A percentile compares a stretch with the other conserved stretches of the same genome.
Evolutionary conservation across 257 asterid species (phyloP).

Genomic region (Ilex asprella): DNA sequence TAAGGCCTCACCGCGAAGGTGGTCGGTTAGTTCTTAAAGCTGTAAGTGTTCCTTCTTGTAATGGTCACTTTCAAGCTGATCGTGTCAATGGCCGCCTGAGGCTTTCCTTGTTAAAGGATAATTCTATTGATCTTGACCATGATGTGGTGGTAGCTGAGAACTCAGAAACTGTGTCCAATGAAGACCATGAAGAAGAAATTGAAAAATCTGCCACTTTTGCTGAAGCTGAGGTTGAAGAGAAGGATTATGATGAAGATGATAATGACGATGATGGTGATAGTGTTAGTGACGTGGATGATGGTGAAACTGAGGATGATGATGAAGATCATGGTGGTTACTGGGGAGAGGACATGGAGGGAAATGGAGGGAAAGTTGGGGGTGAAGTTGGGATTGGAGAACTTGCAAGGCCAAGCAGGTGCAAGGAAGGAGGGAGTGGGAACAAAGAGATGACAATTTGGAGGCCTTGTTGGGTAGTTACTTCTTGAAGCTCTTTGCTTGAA

Average conservation of each 20-base stretch:
- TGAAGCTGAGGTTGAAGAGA: too few relatives aligned
- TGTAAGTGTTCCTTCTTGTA: conserved; percentile 12
- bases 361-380: conserved; percentile 27
- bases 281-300: not conserved
- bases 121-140: not conserved
- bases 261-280: not conserved
- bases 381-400: conserved; percentile 28
- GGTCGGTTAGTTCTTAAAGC: conserved; percentile 72
- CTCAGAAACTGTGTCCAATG: not conserved
- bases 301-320: too few relatives aligned
- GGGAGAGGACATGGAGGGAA: conserved; percentile 10
- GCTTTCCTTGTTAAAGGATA: conserved; percentile 33
- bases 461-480: conserved; percentile 48
- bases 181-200: not conserved
- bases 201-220: not conserved
- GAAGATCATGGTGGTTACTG: conserved; percentile 1
- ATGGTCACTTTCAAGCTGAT: conserved; percentile 35
- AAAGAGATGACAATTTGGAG: conserved; percentile 33
- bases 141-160: not conserved
- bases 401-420: conserved; percentile 45
- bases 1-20: conserved; percentile 56
- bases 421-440: conserved; percentile 34
- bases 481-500: conserved; percentile 27
- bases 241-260: too few relatives aligned
- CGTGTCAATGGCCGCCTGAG: conserved; percentile 64